These are phyloP conservation scores for Vaccinium corymbosum DNA, from an alignment of 148 eudicot species.

Conservation along the genomic window DNA sequence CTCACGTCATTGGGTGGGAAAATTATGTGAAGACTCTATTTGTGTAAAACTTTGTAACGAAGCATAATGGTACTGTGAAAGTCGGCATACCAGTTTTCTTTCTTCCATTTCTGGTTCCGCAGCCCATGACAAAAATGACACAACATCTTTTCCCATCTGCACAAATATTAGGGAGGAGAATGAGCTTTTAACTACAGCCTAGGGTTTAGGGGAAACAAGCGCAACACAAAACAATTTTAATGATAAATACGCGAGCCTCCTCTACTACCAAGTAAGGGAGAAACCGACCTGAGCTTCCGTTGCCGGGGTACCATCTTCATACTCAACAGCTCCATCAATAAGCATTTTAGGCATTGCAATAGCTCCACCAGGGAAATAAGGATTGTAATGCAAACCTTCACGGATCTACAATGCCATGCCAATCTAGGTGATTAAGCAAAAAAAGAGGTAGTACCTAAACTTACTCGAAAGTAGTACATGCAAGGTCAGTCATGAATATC, in stretches of 20 bases:
- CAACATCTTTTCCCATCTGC: slow-evolving; percentile 98
- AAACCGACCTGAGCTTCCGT: slow-evolving; percentile 82
- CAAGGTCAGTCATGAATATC: not conserved
- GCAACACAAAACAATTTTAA: not conserved
- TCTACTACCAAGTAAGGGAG: not conserved
- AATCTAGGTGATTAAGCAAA: not conserved
- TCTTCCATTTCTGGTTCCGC: slow-evolving; percentile 98
- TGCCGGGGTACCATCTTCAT: slow-evolving; percentile 93
- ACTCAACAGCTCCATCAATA: slow-evolving; percentile 90
- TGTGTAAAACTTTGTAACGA: not conserved
- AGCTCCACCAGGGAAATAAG: slow-evolving; percentile 98
- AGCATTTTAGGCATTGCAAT: slow-evolving; percentile 99
- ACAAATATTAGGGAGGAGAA: slow-evolving; percentile 9
- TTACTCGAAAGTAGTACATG: not conserved
- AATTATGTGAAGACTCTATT: not conserved
- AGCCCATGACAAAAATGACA: slow-evolving; percentile 76
- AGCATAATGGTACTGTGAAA: not conserved
- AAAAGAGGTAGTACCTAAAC: not conserved
- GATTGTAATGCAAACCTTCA: slow-evolving; percentile 91
- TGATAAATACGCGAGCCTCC: not conserved
- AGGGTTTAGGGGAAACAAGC: not conserved
- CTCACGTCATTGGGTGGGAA: not conserved
- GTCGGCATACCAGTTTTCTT: slow-evolving; percentile 65
- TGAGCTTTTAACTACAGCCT: not conserved
- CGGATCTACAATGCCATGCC: slow-evolving; percentile 48